Percentiles rank a stretch among this genome's conserved stretches.
These are phyloP conservation scores for Talaromyces islandicus DNA, from an alignment of 2,329 filamentous ascomycete genomes.

Conservation along the genomic window DNA sequence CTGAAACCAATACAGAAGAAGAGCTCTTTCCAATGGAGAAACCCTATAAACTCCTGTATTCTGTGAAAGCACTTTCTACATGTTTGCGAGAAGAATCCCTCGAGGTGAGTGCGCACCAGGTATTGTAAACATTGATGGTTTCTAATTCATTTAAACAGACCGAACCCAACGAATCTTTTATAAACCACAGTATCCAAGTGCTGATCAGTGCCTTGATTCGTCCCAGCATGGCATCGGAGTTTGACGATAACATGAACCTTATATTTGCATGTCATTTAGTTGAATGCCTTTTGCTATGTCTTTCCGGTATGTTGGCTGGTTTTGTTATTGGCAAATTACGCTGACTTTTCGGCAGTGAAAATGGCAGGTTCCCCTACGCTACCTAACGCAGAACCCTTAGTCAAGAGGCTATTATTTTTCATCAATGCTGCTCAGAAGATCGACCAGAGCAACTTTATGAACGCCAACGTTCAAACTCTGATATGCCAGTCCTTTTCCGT, in stretches of 20 bases:
- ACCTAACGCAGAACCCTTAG: constrained; percentile 30
- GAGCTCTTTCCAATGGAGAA: constrained; percentile 64
- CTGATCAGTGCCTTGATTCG: constrained; percentile 58
- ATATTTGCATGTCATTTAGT: constrained; percentile 51
- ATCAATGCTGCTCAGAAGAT: constrained; percentile 23
- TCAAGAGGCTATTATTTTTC: constrained; percentile 29
- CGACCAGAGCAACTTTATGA: constrained; percentile 11
- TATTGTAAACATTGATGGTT: neutral
- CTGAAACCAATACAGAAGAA: constrained; percentile 46
- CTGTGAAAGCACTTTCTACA: constrained; percentile 59
- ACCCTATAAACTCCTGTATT: constrained; percentile 69
- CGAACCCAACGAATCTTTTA: constrained; percentile 29
- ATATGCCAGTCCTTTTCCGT: constrained; percentile 42
- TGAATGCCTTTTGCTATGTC: constrained; percentile 50
- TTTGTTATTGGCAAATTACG: neutral
- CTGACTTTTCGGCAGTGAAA: constrained; percentile 17
- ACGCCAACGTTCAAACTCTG: constrained; percentile 25
- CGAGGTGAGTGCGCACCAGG: constrained; percentile 17
- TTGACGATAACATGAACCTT: constrained; percentile 42
- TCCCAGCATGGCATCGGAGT: constrained; percentile 45
- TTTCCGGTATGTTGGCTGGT: constrained; percentile 45
- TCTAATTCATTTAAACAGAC: constrained; percentile 14
- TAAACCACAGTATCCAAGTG: constrained; percentile 44
- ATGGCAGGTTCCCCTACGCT: constrained; percentile 23
- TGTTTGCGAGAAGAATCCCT: constrained; percentile 49